Percentiles rank a stretch among this genome's conserved stretches.
Conservation (phyloP, 768 basidiomycete species). For the Lactarius evosmus region DNA sequence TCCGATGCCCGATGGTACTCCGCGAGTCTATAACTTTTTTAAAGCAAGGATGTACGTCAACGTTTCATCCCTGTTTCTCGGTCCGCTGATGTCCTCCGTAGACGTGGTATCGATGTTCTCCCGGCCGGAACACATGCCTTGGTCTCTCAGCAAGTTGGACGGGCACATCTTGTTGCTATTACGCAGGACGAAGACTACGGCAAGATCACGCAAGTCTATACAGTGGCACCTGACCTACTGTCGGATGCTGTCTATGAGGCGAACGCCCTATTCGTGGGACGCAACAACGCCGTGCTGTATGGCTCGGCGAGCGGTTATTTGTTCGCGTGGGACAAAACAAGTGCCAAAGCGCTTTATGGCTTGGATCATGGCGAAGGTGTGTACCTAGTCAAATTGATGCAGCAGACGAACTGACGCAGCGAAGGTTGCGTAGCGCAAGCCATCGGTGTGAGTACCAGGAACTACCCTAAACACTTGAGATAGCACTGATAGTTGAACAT, state of each 20-base stretch:
- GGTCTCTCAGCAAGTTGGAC: constrained; percentile 50
- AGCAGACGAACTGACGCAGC: constrained; percentile 1
- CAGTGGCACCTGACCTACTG: constrained; percentile 40
- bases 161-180: constrained; percentile 51
- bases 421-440: constrained; percentile 25
- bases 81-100: constrained; percentile 32
- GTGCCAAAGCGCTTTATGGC: constrained; percentile 52
- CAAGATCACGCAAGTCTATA: constrained; percentile 51
- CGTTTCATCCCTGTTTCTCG: background rate
- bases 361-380: constrained; percentile 59
- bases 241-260: constrained; percentile 35
- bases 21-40: constrained; percentile 58
- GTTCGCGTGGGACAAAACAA: constrained; percentile 60
- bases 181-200: constrained; percentile 49
- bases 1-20: constrained; percentile 62
- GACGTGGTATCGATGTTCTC: constrained; percentile 54
- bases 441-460: constrained; percentile 13
- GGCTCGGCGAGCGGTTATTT: constrained; percentile 53
- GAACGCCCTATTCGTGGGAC: constrained; percentile 53
- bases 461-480: background rate
- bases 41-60: constrained; percentile 53
- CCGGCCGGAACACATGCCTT: constrained; percentile 49
- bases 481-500: background rate
- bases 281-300: constrained; percentile 54
- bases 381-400: constrained; percentile 22